A percentile compares a stretch with the other conserved stretches of the same genome.
Conservation (phyloP, 2,329 filamentous ascomycete genomes). For the Penicillium decumbens region DNA sequence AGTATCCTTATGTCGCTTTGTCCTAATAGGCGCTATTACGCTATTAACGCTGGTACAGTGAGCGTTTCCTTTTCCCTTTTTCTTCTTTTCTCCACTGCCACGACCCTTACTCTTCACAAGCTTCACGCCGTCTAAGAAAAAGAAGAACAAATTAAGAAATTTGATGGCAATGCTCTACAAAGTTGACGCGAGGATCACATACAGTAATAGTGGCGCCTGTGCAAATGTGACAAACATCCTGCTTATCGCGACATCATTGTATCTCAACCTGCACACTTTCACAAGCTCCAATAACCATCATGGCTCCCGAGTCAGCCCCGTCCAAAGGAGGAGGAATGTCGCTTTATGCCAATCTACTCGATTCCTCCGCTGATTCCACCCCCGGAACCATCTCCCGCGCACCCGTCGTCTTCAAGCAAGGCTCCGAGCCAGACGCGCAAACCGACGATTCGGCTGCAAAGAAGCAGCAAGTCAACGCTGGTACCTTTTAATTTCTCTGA, state of each 20-base stretch:
- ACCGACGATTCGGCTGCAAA: conserved; percentile 53
- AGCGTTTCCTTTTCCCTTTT: no score
- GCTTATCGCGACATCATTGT: conserved; percentile 1
- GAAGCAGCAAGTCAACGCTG: conserved; percentile 60
- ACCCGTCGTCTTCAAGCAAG: conserved; percentile 66
- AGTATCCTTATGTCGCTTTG: no score
- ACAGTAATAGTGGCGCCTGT: background rate
- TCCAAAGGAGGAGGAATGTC: conserved; percentile 54
- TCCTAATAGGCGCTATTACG: no score
- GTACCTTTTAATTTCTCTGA: conserved; percentile 49
- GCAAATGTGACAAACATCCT: background rate
- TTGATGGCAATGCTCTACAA: no score
- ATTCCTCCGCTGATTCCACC: conserved; percentile 44
- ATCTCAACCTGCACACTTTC: background rate
- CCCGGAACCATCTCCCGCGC: conserved; percentile 68
- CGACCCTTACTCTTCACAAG: no score
- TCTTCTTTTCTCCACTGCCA: no score
- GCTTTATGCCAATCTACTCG: conserved; percentile 79
- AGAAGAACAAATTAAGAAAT: no score
- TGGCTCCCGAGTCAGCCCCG: conserved; percentile 30
- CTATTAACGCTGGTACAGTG: no score
- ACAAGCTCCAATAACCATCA: conserved; percentile 11
- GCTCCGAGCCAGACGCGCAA: conserved; percentile 47
- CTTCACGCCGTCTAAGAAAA: no score
- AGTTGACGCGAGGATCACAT: no score